Conservation (phyloP, 2,329 filamentous ascomycete species). For the Onygenales sp. region DNA sequence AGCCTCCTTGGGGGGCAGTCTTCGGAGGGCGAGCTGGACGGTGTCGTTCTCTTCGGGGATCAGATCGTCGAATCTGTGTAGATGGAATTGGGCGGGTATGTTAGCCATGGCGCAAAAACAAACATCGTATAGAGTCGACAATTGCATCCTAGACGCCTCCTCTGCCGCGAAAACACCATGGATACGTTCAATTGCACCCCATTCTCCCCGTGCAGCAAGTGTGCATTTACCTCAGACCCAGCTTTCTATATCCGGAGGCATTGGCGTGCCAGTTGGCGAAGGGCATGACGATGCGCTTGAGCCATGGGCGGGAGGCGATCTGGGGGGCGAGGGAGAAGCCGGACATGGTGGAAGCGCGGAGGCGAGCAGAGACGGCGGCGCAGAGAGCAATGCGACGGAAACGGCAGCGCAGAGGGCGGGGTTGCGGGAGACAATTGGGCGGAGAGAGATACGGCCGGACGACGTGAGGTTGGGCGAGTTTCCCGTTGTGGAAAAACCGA, state of each 20-base stretch:
- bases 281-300: conserved; percentile 68
- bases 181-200: neutral
- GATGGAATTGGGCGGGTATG: neutral
- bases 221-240: conserved; percentile 71
- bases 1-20: conserved; percentile 77
- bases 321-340: conserved; percentile 64
- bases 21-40: conserved; percentile 80
- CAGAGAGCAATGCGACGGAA: neutral
- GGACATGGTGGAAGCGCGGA: conserved; percentile 20
- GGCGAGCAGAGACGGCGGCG: neutral
- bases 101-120: neutral
- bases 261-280: conserved; percentile 82
- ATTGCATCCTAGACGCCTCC: neutral
- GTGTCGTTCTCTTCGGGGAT: conserved; percentile 84
- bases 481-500: conserved; percentile 10
- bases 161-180: neutral
- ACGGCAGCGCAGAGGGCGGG: neutral
- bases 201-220: conserved; percentile 3
- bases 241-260: conserved; percentile 82
- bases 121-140: neutral
- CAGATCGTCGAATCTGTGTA: conserved; percentile 76
- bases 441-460: neutral
- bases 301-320: conserved; percentile 77
- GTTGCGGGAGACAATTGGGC: neutral
- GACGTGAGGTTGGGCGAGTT: neutral